Percentiles rank a stretch among this genome's conserved stretches.
Evolutionary conservation across 352 stramenopile species (phyloP).

Genomic region (Phytopythium cucurbitacearum): DNA sequence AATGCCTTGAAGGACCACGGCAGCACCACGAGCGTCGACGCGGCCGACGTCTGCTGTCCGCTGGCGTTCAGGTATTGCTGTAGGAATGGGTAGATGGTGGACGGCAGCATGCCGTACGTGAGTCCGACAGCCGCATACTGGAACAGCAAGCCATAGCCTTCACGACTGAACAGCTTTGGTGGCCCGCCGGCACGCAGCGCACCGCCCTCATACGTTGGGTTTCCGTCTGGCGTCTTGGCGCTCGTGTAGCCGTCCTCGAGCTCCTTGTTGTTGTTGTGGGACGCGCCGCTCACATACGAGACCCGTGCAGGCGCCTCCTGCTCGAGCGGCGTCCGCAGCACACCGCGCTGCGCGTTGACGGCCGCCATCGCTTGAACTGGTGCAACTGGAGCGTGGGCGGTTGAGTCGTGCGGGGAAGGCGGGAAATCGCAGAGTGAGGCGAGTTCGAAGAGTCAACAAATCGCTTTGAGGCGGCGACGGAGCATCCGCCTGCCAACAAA

Average conservation of each 20-base stretch:
- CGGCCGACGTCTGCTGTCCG: conserved; percentile 30
- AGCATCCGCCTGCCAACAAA: too few relatives aligned
- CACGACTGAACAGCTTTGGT: conserved; percentile 25
- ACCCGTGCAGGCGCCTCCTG: conserved; percentile 2
- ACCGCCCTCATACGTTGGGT: conserved; percentile 17
- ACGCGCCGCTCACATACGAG: conserved; percentile 10
- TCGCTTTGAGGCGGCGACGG: too few relatives aligned
- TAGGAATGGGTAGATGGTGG: conserved; percentile 41
- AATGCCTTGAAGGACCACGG: conserved; percentile 61
- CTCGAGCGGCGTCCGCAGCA: too few relatives aligned
- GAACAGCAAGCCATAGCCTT: conserved; percentile 35
- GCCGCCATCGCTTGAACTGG: conserved; percentile 6
- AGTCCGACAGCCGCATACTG: conserved; percentile 46
- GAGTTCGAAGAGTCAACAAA: too few relatives aligned
- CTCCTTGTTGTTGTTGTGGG: conserved; percentile 7
- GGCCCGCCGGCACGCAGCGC: conserved; percentile 32
- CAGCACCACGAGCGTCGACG: conserved; percentile 31
- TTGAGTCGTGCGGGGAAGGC: too few relatives aligned
- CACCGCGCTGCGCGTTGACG: background rate
- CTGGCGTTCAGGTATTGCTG: conserved; percentile 49
- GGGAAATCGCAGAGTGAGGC: too few relatives aligned
- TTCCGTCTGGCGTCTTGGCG: conserved; percentile 22
- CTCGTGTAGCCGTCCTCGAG: conserved; percentile 6
- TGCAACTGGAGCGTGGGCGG: too few relatives aligned
- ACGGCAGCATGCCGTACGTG: conserved; percentile 34